phyloP scores from a whole-genome alignment of 495 filamentous ascomycete genomes.

The Hypoxylon rickii region DNA sequence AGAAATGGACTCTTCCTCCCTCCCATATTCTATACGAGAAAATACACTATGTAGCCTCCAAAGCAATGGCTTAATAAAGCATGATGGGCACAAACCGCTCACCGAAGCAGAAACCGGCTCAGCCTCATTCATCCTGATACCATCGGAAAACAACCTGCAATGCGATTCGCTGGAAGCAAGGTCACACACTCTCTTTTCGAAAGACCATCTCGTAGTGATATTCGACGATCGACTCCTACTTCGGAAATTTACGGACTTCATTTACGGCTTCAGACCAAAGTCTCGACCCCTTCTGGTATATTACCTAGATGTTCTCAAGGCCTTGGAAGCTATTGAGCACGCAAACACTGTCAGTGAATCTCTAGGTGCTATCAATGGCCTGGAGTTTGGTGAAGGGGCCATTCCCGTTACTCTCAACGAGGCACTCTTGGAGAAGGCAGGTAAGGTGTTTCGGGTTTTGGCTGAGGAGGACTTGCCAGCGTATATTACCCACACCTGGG shows the following conservation, averaged over 20 bases:
- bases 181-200: constrained; percentile 67
- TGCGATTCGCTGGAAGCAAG: constrained; percentile 61
- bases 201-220: constrained; percentile 65
- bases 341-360: constrained; percentile 65
- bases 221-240: constrained; percentile 67
- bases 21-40: constrained; percentile 27
- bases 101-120: constrained; percentile 53
- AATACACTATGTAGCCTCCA: constrained; percentile 45
- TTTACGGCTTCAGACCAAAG: constrained; percentile 62
- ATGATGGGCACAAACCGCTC: constrained; percentile 55
- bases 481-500: constrained; percentile 67
- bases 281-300: constrained; percentile 70
- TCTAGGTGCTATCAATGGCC: constrained; percentile 51
- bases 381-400: constrained; percentile 49
- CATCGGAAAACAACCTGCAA: constrained; percentile 37
- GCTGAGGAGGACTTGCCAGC: constrained; percentile 70
- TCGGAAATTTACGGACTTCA: constrained; percentile 65
- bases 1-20: constrained; percentile 21
- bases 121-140: constrained; percentile 57
- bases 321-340: constrained; percentile 71
- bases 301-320: constrained; percentile 71
- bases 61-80: constrained; percentile 40
- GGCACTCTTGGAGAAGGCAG: constrained; percentile 61
- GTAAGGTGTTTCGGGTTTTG: constrained; percentile 61
- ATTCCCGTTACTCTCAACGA: constrained; percentile 55